Percentiles rank a stretch among this genome's conserved stretches.
Evolutionary conservation across 1,139 yeast species (phyloP).

Genomic region (Yamadazyma oceani): DNA sequence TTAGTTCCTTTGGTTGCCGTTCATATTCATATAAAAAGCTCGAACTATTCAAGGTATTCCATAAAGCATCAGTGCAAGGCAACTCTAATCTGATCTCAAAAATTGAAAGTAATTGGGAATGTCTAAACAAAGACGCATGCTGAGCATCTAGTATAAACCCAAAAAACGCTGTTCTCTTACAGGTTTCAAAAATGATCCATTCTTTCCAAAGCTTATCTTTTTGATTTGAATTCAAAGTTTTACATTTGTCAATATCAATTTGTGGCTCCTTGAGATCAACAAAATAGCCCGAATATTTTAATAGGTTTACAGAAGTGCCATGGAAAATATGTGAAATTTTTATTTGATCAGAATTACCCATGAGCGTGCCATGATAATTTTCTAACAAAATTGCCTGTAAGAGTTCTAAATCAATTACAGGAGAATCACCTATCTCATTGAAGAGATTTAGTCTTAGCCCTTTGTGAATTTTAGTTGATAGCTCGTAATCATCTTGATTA

Average conservation of each 20-base stretch:
- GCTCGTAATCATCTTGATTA: conserved; percentile 19
- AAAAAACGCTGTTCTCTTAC: conserved; percentile 29
- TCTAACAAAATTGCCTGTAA: conserved; percentile 24
- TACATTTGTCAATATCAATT: not conserved
- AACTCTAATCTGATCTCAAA: conserved; percentile 39
- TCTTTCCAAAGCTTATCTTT: conserved; percentile 21
- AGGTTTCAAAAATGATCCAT: conserved; percentile 29
- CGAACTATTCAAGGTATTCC: conserved; percentile 29
- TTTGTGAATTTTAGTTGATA: conserved; percentile 10
- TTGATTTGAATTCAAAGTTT: not conserved
- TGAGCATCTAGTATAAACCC: conserved; percentile 32
- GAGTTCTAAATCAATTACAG: conserved; percentile 15
- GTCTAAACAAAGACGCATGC: conserved; percentile 26
- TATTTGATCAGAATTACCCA: conserved; percentile 24
- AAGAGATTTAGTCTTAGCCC: conserved; percentile 8
- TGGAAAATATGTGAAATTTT: conserved; percentile 29
- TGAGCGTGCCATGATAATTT: conserved; percentile 20
- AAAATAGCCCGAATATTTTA: conserved; percentile 26
- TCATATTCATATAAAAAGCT: conserved; percentile 25
- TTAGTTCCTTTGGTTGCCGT: conserved; percentile 30
- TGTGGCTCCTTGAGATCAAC: conserved; percentile 19
- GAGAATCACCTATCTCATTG: conserved; percentile 10
- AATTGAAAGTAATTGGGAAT: conserved; percentile 22
- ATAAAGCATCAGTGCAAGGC: conserved; percentile 42
- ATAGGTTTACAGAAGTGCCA: conserved; percentile 26